Evolutionary conservation across 1,139 yeast genomes (phyloP), one percentile per base, ranked within the genome.

Genomic region (Kodamaea anthophila): DNA sequence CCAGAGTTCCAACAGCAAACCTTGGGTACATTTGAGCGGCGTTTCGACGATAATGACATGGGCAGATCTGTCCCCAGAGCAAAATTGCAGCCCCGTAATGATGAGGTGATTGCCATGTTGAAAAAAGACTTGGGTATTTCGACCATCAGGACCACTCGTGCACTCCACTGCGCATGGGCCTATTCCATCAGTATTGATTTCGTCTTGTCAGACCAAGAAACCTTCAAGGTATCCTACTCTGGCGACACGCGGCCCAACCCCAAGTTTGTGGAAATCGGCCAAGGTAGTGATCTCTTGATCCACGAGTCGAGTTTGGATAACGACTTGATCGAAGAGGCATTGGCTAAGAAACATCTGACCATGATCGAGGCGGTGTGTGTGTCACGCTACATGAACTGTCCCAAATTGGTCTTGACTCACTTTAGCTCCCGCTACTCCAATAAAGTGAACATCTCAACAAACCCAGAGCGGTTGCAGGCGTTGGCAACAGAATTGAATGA

Each of bases 291-390:
- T 47, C 55, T 93, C 31, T 63, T 91, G 36, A 78, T 91, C 28
- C 99, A 91, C 51, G 99, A 91, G 51, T 88, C 96, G 0, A 85
- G 98, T 0, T 70, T 88, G 38, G 96, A 85, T 36, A 84, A 85
- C 47, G 85, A 73, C 23, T 65, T 86, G 32, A 61, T 70, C n/a
- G 79, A 74, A 35, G 96, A 88, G 50, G 98, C 98, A 0, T 58
- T 73, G 16, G 70, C 74, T 22, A 91, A 91, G 52, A 74, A 77
- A 37, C 99, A 91, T 49, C 77, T 94, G n/a, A 91, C 98, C 0
- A 75, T 87, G 43, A 73, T 83, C 16, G 97, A 91, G 50, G 97
- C 98, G 0, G 64, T 88, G 14, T 64, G 62, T 9, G 77, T 88
- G 4, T 75, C 86, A 1, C 64, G 69, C 35, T 55, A 61, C 23